Evolutionary conservation across 495 filamentous ascomycete species (phyloP).

Genomic region (Copromyces sp.): DNA sequence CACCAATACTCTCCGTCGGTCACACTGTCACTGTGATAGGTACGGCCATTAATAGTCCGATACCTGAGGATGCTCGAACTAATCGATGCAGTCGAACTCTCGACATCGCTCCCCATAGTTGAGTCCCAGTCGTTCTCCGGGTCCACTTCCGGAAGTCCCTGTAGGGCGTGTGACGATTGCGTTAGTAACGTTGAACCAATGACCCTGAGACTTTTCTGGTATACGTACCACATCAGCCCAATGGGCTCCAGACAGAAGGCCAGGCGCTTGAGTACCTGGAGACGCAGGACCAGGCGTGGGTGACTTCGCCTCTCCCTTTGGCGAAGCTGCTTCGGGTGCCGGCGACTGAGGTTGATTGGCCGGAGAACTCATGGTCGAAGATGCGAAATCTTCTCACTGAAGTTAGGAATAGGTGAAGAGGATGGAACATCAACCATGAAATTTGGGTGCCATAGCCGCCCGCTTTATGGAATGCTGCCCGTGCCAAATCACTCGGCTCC

Average conservation of each 20-base stretch:
- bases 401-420: not conserved
- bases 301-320: not conserved
- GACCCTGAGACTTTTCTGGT: not conserved
- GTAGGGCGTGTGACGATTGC: not conserved
- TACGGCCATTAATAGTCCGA: slow-evolving; percentile 29
- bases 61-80: slow-evolving; percentile 35
- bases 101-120: slow-evolving; percentile 22
- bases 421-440: no score
- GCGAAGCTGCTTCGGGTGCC: not conserved
- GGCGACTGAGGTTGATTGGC: not conserved
- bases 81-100: slow-evolving; percentile 5
- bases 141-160: not conserved
- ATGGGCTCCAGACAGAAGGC: slow-evolving; percentile 3
- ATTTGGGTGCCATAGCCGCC: no score
- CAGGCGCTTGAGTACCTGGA: not conserved
- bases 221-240: slow-evolving; percentile 5
- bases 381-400: not conserved
- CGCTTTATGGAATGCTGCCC: no score
- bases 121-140: slow-evolving; percentile 27
- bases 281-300: not conserved
- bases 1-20: slow-evolving; percentile 21
- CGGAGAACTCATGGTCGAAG: not conserved
- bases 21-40: slow-evolving; percentile 27
- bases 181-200: not conserved
- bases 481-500: no score